phyloP scores from a whole-genome alignment of 495 filamentous ascomycete genomes.

The Aspergillus olivimuriae region DNA sequence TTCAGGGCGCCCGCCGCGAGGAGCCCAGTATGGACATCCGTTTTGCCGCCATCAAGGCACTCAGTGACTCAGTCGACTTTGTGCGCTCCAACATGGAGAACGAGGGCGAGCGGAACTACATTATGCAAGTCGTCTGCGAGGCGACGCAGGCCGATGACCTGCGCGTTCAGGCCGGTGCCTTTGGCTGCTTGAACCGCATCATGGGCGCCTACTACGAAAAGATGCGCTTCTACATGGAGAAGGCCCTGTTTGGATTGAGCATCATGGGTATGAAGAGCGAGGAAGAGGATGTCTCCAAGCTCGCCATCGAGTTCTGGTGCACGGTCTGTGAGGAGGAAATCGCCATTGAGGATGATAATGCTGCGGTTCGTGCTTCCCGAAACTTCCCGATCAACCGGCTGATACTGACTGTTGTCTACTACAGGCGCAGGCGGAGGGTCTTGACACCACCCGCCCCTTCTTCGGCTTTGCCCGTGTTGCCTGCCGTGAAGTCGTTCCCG shows the following conservation, averaged over 20 bases:
- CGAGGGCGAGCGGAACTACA: constrained; percentile 97
- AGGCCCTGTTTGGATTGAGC: constrained; percentile 96
- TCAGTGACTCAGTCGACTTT: constrained; percentile 97
- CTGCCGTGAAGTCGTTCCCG: constrained; percentile 85
- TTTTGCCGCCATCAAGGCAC: constrained; percentile 82
- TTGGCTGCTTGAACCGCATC: constrained; percentile 94
- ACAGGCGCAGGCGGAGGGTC: constrained; percentile 59
- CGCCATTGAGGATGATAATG: constrained; percentile 93
- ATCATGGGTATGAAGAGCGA: constrained; percentile 97
- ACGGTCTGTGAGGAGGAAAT: constrained; percentile 99
- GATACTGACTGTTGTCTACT: constrained; percentile 5
- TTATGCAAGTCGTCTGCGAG: constrained; percentile 99
- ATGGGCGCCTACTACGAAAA: constrained; percentile 98
- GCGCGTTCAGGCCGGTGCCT: constrained; percentile 89
- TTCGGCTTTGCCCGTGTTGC: constrained; percentile 90
- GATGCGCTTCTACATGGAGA: constrained; percentile 99
- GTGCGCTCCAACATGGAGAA: constrained; percentile 97
- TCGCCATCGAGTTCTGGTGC: constrained; percentile 99
- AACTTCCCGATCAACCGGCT: neutral
- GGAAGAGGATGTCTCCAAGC: constrained; percentile 95
- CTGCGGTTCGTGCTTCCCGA: constrained; percentile 50
- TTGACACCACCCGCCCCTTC: constrained; percentile 74
- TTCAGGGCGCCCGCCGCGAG: constrained; percentile 94
- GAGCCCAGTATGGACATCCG: constrained; percentile 87
- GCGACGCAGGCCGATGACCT: constrained; percentile 87